Conservation (phyloP, 2,329 filamentous ascomycete genomes). For the Rhynchosporium secalis region DNA sequence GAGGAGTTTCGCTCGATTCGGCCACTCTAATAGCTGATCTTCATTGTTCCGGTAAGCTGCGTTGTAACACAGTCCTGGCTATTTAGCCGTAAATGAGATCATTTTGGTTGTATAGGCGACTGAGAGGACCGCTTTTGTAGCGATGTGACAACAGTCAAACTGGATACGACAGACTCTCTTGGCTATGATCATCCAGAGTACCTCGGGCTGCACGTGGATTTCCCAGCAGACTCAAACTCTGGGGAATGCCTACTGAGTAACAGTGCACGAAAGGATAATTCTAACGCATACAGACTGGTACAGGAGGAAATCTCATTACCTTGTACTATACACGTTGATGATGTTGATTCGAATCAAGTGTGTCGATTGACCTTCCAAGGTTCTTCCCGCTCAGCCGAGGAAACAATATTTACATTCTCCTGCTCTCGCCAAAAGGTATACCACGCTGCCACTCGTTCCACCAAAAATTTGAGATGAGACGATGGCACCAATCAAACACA, state of each 20-base stretch:
- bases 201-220: neutral
- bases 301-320: neutral
- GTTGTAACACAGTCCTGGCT: neutral
- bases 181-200: neutral
- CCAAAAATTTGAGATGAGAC: neutral
- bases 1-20: neutral
- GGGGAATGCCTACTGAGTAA: constrained; percentile 2
- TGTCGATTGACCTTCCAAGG: neutral
- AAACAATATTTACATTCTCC: neutral
- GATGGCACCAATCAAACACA: neutral
- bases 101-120: neutral
- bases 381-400: constrained; percentile 5
- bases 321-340: neutral
- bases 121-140: too few relatives aligned
- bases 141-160: too few relatives aligned
- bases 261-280: neutral
- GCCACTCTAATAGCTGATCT: neutral
- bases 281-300: too few relatives aligned
- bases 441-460: neutral
- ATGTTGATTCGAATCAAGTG: neutral
- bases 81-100: neutral
- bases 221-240: neutral
- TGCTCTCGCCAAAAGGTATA: neutral
- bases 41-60: neutral
- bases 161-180: too few relatives aligned